Percentiles rank a stretch among this genome's conserved stretches.
Evolutionary conservation across 352 stramenopile genomes (phyloP).

Genomic region (Phytopythium montanum): DNA sequence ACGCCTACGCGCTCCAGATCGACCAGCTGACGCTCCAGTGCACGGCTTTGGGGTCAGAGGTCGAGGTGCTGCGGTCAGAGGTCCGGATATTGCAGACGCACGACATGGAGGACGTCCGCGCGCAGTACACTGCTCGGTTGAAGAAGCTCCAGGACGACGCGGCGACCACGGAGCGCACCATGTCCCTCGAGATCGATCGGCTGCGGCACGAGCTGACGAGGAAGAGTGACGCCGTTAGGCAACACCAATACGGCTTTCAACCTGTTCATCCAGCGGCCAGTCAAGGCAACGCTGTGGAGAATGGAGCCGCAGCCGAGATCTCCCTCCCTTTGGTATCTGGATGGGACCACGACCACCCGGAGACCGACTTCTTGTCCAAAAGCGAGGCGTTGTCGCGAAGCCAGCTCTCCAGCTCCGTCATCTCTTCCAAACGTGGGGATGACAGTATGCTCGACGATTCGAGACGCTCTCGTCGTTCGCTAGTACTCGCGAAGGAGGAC

Average conservation of each 20-base stretch:
- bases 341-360: constrained; percentile 23
- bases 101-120: constrained; percentile 46
- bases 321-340: constrained; percentile 15
- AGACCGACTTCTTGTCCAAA: constrained; percentile 26
- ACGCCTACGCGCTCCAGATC: constrained; percentile 49
- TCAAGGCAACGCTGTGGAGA: not conserved
- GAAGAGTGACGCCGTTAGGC: constrained; percentile 16
- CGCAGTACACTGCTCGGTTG: constrained; percentile 40
- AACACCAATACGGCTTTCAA: not conserved
- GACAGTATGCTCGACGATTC: not conserved
- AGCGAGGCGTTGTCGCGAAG: constrained; percentile 43
- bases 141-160: constrained; percentile 53
- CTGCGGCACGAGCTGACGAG: constrained; percentile 47
- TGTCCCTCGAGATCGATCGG: constrained; percentile 48
- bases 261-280: not conserved
- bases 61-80: constrained; percentile 56
- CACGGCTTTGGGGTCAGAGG: constrained; percentile 34
- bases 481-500: not conserved
- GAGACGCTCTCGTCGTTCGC: not conserved
- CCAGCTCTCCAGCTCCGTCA: constrained; percentile 35
- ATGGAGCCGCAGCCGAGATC: constrained; percentile 13
- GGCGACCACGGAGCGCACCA: constrained; percentile 29
- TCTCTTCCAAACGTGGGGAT: constrained; percentile 8
- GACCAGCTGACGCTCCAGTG: constrained; percentile 38
- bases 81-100: constrained; percentile 64